Percentiles rank a stretch among this genome's conserved stretches.
Conservation (phyloP, 768 basidiomycete species). For the Serendipita sp. region DNA sequence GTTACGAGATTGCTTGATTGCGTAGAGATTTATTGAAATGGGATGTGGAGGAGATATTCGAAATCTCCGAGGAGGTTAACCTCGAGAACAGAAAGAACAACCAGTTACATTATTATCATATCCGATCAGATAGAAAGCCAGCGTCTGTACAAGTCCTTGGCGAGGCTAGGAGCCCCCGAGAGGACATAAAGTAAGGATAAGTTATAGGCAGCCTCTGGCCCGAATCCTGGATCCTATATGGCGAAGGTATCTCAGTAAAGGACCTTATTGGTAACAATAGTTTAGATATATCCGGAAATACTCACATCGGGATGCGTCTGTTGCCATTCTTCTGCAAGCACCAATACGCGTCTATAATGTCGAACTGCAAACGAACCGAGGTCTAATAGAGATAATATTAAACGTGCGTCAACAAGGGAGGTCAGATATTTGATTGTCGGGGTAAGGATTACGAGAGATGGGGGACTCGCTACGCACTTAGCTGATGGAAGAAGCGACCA, state of each 20-base stretch:
- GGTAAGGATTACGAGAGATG: no score
- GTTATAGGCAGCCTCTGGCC: slow-evolving; percentile 75
- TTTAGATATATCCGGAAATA: slow-evolving; percentile 9
- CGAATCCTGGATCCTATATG: slow-evolving; percentile 34
- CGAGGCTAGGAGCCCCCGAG: slow-evolving; percentile 58
- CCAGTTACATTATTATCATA: no score
- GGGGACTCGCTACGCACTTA: slow-evolving; percentile 36
- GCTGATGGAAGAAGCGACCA: slow-evolving; percentile 78
- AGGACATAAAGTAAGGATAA: slow-evolving; percentile 65
- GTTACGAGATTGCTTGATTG: no score
- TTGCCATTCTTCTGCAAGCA: slow-evolving; percentile 35
- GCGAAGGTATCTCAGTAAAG: background rate
- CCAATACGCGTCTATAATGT: slow-evolving; percentile 68
- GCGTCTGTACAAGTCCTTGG: slow-evolving; percentile 49
- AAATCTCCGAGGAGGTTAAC: no score
- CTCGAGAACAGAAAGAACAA: no score
- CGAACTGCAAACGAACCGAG: slow-evolving; percentile 63
- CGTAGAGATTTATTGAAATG: no score
- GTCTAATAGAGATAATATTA: slow-evolving; percentile 28
- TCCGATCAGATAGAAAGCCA: slow-evolving; percentile 53
- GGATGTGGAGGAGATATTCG: no score
- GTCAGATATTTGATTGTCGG: background rate
- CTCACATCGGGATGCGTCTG: slow-evolving; percentile 18
- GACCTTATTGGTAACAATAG: background rate
- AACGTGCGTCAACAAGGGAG: background rate